phyloP scores from a whole-genome alignment of 768 basidiomycete genomes.

The Pleurotus salmoneostramineus region DNA sequence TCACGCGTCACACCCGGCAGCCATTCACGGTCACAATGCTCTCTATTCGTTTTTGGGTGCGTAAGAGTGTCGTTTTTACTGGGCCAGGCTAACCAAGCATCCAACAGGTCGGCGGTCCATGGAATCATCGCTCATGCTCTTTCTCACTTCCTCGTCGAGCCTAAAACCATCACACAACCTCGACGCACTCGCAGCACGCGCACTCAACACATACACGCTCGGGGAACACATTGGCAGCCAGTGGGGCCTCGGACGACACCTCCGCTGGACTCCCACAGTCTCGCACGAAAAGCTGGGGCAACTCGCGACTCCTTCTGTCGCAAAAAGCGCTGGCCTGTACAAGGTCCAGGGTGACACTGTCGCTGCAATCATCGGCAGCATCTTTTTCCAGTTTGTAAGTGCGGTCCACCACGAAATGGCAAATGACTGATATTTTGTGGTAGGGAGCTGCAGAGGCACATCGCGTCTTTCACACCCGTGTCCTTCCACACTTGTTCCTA shows the following conservation, averaged over 20 bases:
- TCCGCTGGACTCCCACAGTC: conserved; percentile 71
- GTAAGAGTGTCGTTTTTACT: conserved; percentile 13
- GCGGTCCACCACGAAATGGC: not conserved
- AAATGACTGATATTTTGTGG: conserved; percentile 9
- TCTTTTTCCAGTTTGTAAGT: conserved; percentile 79
- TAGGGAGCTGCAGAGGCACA: conserved; percentile 47
- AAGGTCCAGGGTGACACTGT: conserved; percentile 79
- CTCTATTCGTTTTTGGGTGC: conserved; percentile 70
- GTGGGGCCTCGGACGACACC: conserved; percentile 73
- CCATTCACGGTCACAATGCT: conserved; percentile 67
- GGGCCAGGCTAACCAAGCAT: not conserved
- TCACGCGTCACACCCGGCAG: conserved; percentile 69
- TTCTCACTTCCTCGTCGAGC: conserved; percentile 54
- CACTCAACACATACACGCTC: conserved; percentile 66
- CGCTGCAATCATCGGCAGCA: conserved; percentile 70
- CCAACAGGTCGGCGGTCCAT: conserved; percentile 69
- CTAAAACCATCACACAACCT: conserved; percentile 49
- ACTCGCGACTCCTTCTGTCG: conserved; percentile 32
- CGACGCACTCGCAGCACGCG: conserved; percentile 50
- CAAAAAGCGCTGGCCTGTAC: conserved; percentile 60
- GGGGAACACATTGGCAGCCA: conserved; percentile 70
- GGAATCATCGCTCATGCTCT: conserved; percentile 70
- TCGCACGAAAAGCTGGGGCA: conserved; percentile 27
- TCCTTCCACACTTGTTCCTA: conserved; percentile 39
- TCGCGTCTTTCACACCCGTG: conserved; percentile 44